Base-by-base conservation (phyloP, 2,329 filamentous ascomycete species). In the Fusarium equiseti region DNA sequence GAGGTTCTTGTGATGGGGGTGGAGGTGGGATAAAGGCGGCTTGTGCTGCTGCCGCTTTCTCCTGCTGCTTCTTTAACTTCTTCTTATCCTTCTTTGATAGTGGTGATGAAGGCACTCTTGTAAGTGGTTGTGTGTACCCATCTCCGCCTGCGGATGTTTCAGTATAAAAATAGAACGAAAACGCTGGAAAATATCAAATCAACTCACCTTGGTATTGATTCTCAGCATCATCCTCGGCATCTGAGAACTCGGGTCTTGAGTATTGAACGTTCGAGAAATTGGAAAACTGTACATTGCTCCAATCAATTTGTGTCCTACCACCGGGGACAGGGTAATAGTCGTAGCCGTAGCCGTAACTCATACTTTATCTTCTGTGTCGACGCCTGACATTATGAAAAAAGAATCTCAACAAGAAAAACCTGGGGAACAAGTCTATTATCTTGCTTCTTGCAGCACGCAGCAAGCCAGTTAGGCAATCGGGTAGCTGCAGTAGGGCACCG, bases 241-340 rank as follows among this genome's bases (percentile, higher is more conserved):
- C 83, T 52, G 81, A 81, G 60, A 84, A 79, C 42, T 79, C 76
- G 12, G 75, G 68, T 54, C 81, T 76, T 55, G 79, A 80, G 72
- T 80, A 85, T 66, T 83, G 77, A 53, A 85, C 75, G 32, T 82
- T 77, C 66, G 80, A 82, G 76, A 81, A 84, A 72, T 84, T 76
- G 67, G 82, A 80, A 64, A 77, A 81, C 70, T 83, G 79, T 60
- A 84, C 77, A 69, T 80, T 72, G 63, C 75, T 73, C 70, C 75
- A 81, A 73, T 81, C 78, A 76, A 81, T 62, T 66, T 80, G 78
- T 61, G 81, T 73, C 80, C 83, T 78, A 56, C 77, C 77, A 57
- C 77, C 76, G 46, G 81, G 79, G 79, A 13, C 32, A 29, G 51
- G 53, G 44, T 81, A 81, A 75, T 77, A 79, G 58, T 81, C 76